Evolutionary conservation across 345 rosid genomes (phyloP).

Genomic region (Citrus trifoliata): DNA sequence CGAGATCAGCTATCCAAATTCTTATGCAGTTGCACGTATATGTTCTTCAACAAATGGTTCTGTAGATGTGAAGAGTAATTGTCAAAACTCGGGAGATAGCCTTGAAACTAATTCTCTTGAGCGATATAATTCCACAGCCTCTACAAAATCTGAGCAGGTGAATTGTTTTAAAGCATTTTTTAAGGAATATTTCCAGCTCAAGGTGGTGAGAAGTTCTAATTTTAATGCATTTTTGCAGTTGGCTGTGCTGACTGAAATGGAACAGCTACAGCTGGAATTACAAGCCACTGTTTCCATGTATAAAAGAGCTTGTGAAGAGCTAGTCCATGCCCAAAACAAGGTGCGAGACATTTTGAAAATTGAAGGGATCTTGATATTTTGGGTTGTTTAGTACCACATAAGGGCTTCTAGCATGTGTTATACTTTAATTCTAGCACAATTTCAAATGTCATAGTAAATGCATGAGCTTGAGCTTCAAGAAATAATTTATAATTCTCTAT

Average conservation of each 20-base stretch:
- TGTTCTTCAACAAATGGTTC: slow-evolving; percentile 6
- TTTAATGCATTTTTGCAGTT: slow-evolving; percentile 34
- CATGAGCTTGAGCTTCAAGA: neutral
- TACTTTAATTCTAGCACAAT: neutral
- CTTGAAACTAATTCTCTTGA: neutral
- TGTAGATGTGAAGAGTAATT: slow-evolving; percentile 9
- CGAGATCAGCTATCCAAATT: slow-evolving; percentile 19
- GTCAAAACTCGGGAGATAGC: slow-evolving; percentile 7
- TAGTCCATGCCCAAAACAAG: slow-evolving; percentile 68
- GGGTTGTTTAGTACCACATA: neutral
- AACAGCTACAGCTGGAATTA: slow-evolving; percentile 58
- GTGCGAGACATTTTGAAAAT: slow-evolving; percentile 24
- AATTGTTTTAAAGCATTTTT: slow-evolving; percentile 1
- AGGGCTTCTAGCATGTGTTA: neutral
- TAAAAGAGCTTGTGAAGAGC: slow-evolving; percentile 66
- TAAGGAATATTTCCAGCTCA: neutral
- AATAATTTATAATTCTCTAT: neutral
- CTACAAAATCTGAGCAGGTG: slow-evolving; percentile 34
- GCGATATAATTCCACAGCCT: slow-evolving; percentile 17
- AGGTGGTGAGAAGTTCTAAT: slow-evolving; percentile 2
- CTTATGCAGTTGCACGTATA: slow-evolving; percentile 14
- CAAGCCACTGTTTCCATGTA: slow-evolving; percentile 62
- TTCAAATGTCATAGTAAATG: neutral
- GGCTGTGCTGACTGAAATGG: slow-evolving; percentile 56
- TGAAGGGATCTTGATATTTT: neutral